phyloP scores from a whole-genome alignment of 2,329 filamentous ascomycete genomes.

The Pseudogymnoascus sp. region DNA sequence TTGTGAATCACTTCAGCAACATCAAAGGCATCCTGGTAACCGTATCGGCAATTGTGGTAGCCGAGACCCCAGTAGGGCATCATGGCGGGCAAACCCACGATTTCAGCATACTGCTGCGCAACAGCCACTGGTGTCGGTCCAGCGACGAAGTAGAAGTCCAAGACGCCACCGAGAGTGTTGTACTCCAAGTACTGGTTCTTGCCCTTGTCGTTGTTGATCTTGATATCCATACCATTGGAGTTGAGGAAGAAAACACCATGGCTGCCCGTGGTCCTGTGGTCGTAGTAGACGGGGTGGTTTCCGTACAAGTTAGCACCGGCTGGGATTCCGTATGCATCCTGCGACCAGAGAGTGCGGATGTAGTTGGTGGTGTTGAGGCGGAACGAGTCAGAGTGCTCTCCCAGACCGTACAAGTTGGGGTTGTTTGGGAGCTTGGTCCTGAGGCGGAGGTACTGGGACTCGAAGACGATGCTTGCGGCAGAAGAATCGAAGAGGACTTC shows the following conservation, averaged over 20 bases:
- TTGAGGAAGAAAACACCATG: conserved; percentile 64
- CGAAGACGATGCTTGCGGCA: conserved; percentile 49
- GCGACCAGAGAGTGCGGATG: conserved; percentile 53
- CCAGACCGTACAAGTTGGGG: conserved; percentile 57
- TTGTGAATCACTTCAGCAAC: conserved; percentile 61
- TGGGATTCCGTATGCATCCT: conserved; percentile 51
- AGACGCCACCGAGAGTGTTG: conserved; percentile 66
- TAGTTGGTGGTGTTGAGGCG: conserved; percentile 51
- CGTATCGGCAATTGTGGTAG: conserved; percentile 56
- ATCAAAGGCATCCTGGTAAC: conserved; percentile 54
- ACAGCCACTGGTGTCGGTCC: conserved; percentile 52
- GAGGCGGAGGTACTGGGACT: conserved; percentile 56
- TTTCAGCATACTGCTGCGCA: conserved; percentile 49
- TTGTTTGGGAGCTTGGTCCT: conserved; percentile 50
- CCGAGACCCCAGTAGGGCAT: conserved; percentile 58
- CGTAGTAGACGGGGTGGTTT: conserved; percentile 56
- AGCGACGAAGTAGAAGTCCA: conserved; percentile 63
- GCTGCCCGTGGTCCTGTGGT: conserved; percentile 48
- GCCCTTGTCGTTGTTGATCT: conserved; percentile 54
- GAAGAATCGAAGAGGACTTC: conserved; percentile 55
- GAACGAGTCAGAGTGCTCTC: conserved; percentile 55
- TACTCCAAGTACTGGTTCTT: conserved; percentile 65
- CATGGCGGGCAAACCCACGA: conserved; percentile 51
- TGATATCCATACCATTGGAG: conserved; percentile 70
- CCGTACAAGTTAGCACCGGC: conserved; percentile 53